Evolutionary conservation across 2,329 filamentous ascomycete species (phyloP).

Genomic region (Fusarium sterilihyphosum): DNA sequence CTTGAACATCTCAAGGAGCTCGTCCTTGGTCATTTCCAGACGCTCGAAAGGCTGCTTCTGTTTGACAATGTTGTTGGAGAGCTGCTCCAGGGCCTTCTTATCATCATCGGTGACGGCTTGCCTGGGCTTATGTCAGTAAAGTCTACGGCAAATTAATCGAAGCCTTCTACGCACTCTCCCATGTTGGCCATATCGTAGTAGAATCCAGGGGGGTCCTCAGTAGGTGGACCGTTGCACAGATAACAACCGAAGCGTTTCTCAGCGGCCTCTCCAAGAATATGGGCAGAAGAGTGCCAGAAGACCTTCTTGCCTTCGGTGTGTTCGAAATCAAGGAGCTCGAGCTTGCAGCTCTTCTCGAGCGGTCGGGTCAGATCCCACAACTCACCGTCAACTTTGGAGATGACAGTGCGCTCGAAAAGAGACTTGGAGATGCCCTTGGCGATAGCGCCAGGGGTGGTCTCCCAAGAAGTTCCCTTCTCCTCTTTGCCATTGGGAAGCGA

Average conservation of each 20-base stretch:
- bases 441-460: constrained; percentile 86
- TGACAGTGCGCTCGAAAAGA: constrained; percentile 84
- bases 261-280: constrained; percentile 93
- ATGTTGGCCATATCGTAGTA: constrained; percentile 92
- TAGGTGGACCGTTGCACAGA: constrained; percentile 92
- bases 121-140: constrained; percentile 58
- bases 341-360: constrained; percentile 84
- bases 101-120: constrained; percentile 79
- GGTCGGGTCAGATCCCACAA: constrained; percentile 95
- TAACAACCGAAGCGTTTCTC: constrained; percentile 92
- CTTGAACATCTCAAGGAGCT: constrained; percentile 92
- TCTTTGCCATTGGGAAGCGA: constrained; percentile 78
- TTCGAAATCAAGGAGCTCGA: constrained; percentile 87
- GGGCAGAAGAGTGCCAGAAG: constrained; percentile 97
- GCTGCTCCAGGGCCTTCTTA: constrained; percentile 84
- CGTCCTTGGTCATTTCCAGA: constrained; percentile 86
- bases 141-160: not conserved
- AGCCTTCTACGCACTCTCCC: constrained; percentile 46
- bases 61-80: constrained; percentile 87
- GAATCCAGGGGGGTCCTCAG: constrained; percentile 80
- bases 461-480: constrained; percentile 83
- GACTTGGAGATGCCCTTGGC: constrained; percentile 85
- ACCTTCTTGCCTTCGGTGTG: constrained; percentile 76
- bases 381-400: constrained; percentile 83
- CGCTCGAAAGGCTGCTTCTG: constrained; percentile 97